Base-by-base conservation (phyloP, 163 green algal genomes). In the Chlamydomonas reinhardtii region DNA sequence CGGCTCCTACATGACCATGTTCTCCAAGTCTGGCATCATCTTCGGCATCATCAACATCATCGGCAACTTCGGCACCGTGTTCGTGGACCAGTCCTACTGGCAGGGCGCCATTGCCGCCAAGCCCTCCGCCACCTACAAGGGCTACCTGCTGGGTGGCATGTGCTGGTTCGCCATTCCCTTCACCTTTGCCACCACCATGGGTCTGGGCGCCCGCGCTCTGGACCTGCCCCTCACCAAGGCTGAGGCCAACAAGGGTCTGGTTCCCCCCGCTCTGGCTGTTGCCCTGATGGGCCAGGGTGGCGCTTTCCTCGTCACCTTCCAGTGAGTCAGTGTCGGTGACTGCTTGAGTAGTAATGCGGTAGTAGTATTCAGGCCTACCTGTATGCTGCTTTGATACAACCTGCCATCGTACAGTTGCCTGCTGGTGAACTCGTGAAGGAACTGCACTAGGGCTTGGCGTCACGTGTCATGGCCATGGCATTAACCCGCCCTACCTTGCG, bases 11-110 rank as follows among this genome's bases (percentile, higher is more conserved):
- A 32, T 98, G 20, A 98, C 95, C 85, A 98, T 98, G 94, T 94
- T 96, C 70, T 96, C 92, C 68, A 85, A 94, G 39, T 91, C 92
- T 4, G 97, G 97, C 59, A 74, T 98, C 34, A 94, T 97, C 87
- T 99, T 99, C 72, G 96, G 97, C 52, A 94, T 99, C 87, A 99
- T 99, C 94, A 99, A 99, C 93, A 94, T 99, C 82, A 96, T 99
- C 69, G 78, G 74, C 65, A 88, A 83, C 83, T 88, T 88, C 65
- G 74, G 97, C 84, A 99, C 97, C 9, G 96, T 99, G 43, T 99
- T 98, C 83, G 94, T 98, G 3, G 95, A 98, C 78, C 91, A 96
- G 91, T 77, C 80, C 35, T 97, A 97, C 93, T 98, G 96, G 94
- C 96, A 98, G 92, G 94, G 91, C 62, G 96, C 96, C 91, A 98